Evolutionary conservation across 345 rosid genomes (phyloP).

Genomic region (Physaria fendleri): DNA sequence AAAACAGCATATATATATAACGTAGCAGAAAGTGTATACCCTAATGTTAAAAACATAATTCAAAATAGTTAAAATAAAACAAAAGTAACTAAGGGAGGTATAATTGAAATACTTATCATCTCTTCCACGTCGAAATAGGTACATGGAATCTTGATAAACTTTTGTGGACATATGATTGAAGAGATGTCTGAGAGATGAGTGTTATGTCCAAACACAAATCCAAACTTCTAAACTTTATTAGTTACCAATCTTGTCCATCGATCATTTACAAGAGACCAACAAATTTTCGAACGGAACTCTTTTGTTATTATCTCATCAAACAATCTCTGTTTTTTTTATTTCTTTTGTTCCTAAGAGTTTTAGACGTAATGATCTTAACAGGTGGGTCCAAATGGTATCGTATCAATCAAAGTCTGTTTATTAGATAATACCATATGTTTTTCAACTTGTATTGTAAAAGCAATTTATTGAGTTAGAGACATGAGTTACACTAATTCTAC

Average conservation of each 20-base stretch:
- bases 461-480: slow-evolving; percentile 4
- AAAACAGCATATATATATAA: neutral
- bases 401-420: slow-evolving; percentile 12
- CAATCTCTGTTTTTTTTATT: slow-evolving; percentile 7
- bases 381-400: slow-evolving; percentile 20
- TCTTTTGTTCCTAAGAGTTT: slow-evolving; percentile 23
- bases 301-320: slow-evolving; percentile 16
- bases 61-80: too few species aligned
- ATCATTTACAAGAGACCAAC: slow-evolving; percentile 18
- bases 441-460: neutral
- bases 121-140: slow-evolving; percentile 16
- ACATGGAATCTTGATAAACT: slow-evolving; percentile 21
- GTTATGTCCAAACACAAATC: slow-evolving; percentile 26
- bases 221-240: slow-evolving; percentile 28
- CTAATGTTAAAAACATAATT: neutral
- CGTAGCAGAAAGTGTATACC: neutral
- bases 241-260: slow-evolving; percentile 33
- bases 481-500: neutral
- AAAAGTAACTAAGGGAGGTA: too few species aligned
- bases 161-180: slow-evolving; percentile 27
- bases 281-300: slow-evolving; percentile 13
- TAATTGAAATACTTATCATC: neutral
- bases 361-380: slow-evolving; percentile 26
- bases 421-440: slow-evolving; percentile 17
- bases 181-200: slow-evolving; percentile 26